Conservation (phyloP, 257 asterid species). For the Plectranthus barbatus region DNA sequence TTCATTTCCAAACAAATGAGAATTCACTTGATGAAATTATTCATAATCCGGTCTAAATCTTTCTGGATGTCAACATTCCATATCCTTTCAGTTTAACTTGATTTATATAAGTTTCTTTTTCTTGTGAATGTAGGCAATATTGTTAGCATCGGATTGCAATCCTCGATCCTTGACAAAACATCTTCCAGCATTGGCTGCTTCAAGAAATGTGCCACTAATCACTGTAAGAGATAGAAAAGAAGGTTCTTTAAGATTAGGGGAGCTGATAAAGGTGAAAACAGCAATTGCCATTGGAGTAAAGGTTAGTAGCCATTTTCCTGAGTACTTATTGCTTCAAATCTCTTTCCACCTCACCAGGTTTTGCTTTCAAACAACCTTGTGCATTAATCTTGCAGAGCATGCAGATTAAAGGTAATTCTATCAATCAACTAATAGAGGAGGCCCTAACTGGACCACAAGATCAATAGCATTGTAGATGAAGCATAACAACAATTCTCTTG, state of each 20-base stretch:
- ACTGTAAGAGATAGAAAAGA: slow-evolving; percentile 50
- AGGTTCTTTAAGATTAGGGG: slow-evolving; percentile 77
- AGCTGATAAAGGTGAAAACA: slow-evolving; percentile 66
- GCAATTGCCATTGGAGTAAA: slow-evolving; percentile 79
- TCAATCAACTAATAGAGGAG: slow-evolving; percentile 39
- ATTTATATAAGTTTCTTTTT: background rate
- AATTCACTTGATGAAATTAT: background rate
- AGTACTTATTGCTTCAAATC: background rate
- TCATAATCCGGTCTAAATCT: no score
- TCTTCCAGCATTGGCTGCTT: slow-evolving; percentile 60
- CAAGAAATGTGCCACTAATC: slow-evolving; percentile 65
- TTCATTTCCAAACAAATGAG: background rate
- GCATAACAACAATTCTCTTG: background rate
- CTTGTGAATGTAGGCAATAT: slow-evolving; percentile 42
- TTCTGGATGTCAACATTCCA: background rate
- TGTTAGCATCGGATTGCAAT: slow-evolving; percentile 69
- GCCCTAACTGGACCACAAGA: slow-evolving; percentile 14
- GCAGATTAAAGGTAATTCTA: slow-evolving; percentile 52
- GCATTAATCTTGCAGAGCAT: slow-evolving; percentile 4
- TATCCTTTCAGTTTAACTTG: background rate
- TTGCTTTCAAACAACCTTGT: background rate
- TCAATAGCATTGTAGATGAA: slow-evolving; percentile 8
- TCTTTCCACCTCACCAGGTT: no score
- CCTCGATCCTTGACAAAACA: slow-evolving; percentile 81
- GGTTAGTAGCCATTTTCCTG: slow-evolving; percentile 23